Evolutionary conservation across 768 basidiomycete species (phyloP).

Genomic region (Leccinum barrowsii): DNA sequence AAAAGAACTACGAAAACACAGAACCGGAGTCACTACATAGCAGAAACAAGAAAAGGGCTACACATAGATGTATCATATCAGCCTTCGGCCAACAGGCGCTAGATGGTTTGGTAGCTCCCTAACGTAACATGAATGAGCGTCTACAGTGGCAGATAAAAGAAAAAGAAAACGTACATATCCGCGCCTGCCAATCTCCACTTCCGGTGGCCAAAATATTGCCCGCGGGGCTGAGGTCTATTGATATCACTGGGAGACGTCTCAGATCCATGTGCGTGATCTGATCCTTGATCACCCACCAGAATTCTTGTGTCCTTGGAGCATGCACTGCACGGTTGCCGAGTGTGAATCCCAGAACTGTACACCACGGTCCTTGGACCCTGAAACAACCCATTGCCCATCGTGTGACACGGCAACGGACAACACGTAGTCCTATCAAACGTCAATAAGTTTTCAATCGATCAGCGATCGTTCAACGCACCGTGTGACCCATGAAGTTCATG

Average conservation of each 20-base stretch:
- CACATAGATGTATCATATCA: constrained; percentile 20
- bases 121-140: constrained; percentile 4
- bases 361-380: constrained; percentile 92
- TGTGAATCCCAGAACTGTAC: constrained; percentile 92
- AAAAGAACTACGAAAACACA: constrained; percentile 7
- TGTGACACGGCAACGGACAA: constrained; percentile 78
- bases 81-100: constrained; percentile 9
- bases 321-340: constrained; percentile 79
- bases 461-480: constrained; percentile 41
- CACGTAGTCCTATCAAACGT: constrained; percentile 55
- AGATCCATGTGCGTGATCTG: constrained; percentile 4
- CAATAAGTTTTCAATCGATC: not conserved
- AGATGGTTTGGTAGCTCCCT: constrained; percentile 33
- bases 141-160: not conserved
- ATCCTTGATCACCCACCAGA: constrained; percentile 44
- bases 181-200: constrained; percentile 67
- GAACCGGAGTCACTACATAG: constrained; percentile 19
- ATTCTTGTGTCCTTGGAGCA: constrained; percentile 80
- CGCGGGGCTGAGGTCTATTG: constrained; percentile 62
- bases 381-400: constrained; percentile 93
- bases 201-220: constrained; percentile 66
- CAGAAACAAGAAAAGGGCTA: constrained; percentile 28
- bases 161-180: constrained; percentile 53
- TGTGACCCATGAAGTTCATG: constrained; percentile 89
- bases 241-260: constrained; percentile 48